These are phyloP conservation scores for Waitea zeae DNA, from an alignment of 1,284 basidiomycete genomes.

Conservation along the genomic window DNA sequence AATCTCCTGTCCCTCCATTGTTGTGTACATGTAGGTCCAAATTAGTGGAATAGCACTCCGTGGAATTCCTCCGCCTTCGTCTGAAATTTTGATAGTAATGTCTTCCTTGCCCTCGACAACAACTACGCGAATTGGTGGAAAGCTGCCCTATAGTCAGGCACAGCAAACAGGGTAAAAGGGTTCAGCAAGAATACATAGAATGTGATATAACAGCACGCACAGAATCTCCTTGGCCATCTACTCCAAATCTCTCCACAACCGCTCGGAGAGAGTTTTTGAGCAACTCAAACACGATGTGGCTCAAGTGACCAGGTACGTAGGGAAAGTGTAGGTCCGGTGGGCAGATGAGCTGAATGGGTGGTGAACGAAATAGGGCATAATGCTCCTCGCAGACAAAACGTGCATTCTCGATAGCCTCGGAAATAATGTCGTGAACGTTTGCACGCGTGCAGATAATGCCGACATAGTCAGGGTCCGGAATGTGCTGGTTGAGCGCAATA, in stretches of 20 bases:
- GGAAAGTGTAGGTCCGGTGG: constrained; percentile 79
- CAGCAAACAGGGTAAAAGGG: too few species aligned
- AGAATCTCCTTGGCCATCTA: constrained; percentile 34
- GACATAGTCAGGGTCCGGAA: constrained; percentile 83
- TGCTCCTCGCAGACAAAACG: constrained; percentile 91
- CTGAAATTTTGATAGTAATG: constrained; percentile 96
- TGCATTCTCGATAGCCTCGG: constrained; percentile 97
- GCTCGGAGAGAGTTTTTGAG: constrained; percentile 96
- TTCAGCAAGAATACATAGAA: neutral
- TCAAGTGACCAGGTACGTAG: constrained; percentile 92
- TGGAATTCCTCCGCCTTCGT: constrained; percentile 94
- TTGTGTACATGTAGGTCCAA: constrained; percentile 99
- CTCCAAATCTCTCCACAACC: constrained; percentile 86
- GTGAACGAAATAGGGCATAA: constrained; percentile 79
- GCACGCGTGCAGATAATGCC: constrained; percentile 81
- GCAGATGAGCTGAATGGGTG: constrained; percentile 94
- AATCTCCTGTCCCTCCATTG: constrained; percentile 81
- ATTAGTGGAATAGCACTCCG: constrained; percentile 87
- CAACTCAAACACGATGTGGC: constrained; percentile 97
- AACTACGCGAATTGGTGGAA: constrained; percentile 93
- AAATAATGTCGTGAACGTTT: constrained; percentile 92
- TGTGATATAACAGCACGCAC: too few species aligned
- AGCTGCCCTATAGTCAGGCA: constrained; percentile 37
- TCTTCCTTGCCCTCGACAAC: constrained; percentile 92
- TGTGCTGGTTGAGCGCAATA: constrained; percentile 81